A percentile compares a stretch with the other conserved stretches of the same genome.
phyloP scores from a whole-genome alignment of 2,329 filamentous ascomycete genomes.

The Nothophoma quercina region DNA sequence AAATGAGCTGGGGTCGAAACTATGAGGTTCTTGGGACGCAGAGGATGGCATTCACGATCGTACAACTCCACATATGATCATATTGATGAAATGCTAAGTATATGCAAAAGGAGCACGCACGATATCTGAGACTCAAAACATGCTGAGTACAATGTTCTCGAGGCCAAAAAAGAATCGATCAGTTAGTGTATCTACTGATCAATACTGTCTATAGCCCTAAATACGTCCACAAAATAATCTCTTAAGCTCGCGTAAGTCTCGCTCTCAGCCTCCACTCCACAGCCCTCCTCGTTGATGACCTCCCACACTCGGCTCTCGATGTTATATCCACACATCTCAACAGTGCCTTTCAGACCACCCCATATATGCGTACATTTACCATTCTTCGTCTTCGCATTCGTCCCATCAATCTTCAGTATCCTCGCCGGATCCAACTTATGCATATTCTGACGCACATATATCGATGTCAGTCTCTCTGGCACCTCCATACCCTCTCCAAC shows the following conservation, averaged over 20 bases:
- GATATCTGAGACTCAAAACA: background rate
- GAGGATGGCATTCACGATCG: too few relatives aligned
- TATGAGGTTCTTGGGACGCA: too few relatives aligned
- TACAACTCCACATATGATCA: background rate
- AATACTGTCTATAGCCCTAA: constrained; percentile 21
- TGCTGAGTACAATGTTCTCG: background rate
- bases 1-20: background rate
- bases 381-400: constrained; percentile 8
- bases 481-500: constrained; percentile 4
- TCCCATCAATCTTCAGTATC: constrained; percentile 23
- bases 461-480: constrained; percentile 9
- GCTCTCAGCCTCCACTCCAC: constrained; percentile 18
- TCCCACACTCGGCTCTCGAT: constrained; percentile 38
- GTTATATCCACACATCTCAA: constrained; percentile 32
- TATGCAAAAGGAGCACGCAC: background rate
- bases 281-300: constrained; percentile 30
- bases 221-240: constrained; percentile 25
- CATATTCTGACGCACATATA: constrained; percentile 35
- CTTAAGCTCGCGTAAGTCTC: constrained; percentile 22
- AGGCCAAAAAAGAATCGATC: background rate
- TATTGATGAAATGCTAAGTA: background rate
- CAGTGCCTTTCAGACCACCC: constrained; percentile 20
- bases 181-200: too few relatives aligned
- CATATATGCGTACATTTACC: constrained; percentile 30
- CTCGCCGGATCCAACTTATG: constrained; percentile 26